Evolutionary conservation across 768 basidiomycete species (phyloP), one percentile per base, ranked within the genome.

Genomic region (Psilocybe subaeruginosa): DNA sequence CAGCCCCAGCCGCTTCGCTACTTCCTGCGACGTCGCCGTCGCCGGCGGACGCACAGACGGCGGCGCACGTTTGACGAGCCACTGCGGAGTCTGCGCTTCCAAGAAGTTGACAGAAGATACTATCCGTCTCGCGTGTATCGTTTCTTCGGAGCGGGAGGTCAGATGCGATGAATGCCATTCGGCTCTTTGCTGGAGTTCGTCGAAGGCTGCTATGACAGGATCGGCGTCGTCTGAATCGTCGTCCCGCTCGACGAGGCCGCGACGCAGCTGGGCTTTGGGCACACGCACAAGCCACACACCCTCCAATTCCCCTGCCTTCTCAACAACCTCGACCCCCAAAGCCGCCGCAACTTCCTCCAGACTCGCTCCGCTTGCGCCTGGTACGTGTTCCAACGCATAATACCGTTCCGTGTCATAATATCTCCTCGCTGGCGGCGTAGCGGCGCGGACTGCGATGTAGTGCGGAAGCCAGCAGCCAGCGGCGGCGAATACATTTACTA

Each of bases 271-370:
- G 16, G 77, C 65, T 69, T 86, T 83, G 60, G 77, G 70, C 33
- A 80, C 74, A 14, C 94, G 84, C 30, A 97, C 87, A 12, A 99
- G 81, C 91, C 92, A 99, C 72, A 90, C 81, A 63, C 91, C 81
- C 23, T 76, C 69, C 4, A 99, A 82, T 70, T 94, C 90, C 45
- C 97, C 95, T 31, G 88, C 89, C 67, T 85, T 90, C 70, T 95
- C 93, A 59, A 98, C 89, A 48, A 97, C 79, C 74, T 97, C 90
- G 8, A 93, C 88, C 11, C 89, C 89, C 8, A 99, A 81, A 1
- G 77, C 73, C 5, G 69, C 41, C 6, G 87, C 82, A 60, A 89
- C 79, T 60, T 91, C 86, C 45, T 76, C 73, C 59, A 91, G 80
- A 58, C 85, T 79, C 60, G 83, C 79, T 60, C 62, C 56, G 30